Evolutionary conservation across 495 filamentous ascomycete genomes (phyloP), one percentile per base, ranked within the genome.

Genomic region (Astrothelium subdiscretum): DNA sequence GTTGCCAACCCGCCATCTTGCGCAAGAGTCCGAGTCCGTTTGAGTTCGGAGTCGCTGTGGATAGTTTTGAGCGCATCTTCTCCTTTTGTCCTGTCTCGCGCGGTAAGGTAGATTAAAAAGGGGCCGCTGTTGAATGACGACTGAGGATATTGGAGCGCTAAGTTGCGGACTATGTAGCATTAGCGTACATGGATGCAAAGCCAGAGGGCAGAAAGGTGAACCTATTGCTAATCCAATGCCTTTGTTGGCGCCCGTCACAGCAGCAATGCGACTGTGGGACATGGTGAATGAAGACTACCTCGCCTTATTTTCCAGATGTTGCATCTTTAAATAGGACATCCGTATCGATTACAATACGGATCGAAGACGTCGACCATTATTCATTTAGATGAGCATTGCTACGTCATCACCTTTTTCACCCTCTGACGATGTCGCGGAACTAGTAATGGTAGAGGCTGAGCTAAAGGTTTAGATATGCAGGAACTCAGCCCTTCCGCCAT

Each of bases 61-160:
- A 81, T 63, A 10, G 63, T 59, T 38, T 73, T 68, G 38, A 80
- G 59, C 0, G 79, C 79, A 58, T 68, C 73, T 65, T 76, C 70
- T 12, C 79, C 79, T 31, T 74, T 66, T 12, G 59, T 59, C 42
- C 66, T 60, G 44, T 79, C 76, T 54, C 79, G 76, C 12, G 79
- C 79, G 8, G 79, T 78, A 3, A 81, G 72, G 67, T 81, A 81
- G 65, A 81, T 81, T 43, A 79, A 70, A 52, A 81, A 63, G 3
- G 75, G 73, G 11, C 74, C 75, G 54, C 70, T 71, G 58, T 76
- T 75, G 62, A 78, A 66, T 13, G 76, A 57, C 4, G 78, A 80
- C 3, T 69, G 72, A 26, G 79, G 77, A 59, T 81, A 80, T 66
- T 79, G 71, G 3, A 80, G 69, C 2, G 79, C 72, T 42, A 76